Percentiles rank a stretch among this genome's conserved stretches.
phyloP scores from a whole-genome alignment of 306 rosid genomes.

The Ammopiptanthus mongolicus region DNA sequence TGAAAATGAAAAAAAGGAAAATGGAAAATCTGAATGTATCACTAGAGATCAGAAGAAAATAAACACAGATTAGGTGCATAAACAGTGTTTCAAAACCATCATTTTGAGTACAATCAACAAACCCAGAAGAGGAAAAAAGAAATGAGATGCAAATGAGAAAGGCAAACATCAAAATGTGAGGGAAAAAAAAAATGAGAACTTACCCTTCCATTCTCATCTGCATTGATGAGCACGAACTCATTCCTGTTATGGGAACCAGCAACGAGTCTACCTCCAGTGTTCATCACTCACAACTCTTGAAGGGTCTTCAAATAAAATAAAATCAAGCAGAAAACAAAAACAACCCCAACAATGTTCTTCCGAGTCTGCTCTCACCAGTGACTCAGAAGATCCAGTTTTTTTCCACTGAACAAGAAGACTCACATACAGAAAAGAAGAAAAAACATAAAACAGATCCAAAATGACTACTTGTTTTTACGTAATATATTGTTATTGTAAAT shows the following conservation, averaged over 20 bases:
- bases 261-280: constrained; percentile 68
- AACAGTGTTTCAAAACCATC: neutral
- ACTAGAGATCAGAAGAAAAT: constrained; percentile 11
- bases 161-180: neutral
- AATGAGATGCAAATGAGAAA: too few species aligned
- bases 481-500: neutral
- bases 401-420: neutral
- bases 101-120: neutral
- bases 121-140: neutral
- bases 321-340: neutral
- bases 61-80: neutral
- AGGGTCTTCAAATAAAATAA: constrained; percentile 22
- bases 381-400: constrained; percentile 31
- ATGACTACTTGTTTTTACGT: neutral
- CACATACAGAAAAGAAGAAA: neutral
- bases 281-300: constrained; percentile 34
- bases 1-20: neutral
- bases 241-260: constrained; percentile 87
- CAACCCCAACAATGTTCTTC: constrained; percentile 24
- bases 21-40: neutral
- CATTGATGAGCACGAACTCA: constrained; percentile 79
- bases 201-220: constrained; percentile 66
- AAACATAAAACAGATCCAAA: constrained; percentile 7
- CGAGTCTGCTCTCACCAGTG: constrained; percentile 7
- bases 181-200: neutral